A percentile compares a stretch with the other conserved stretches of the same genome.
Evolutionary conservation across 2,329 filamentous ascomycete genomes (phyloP).

Genomic region (Fusarium sulawesiense): DNA sequence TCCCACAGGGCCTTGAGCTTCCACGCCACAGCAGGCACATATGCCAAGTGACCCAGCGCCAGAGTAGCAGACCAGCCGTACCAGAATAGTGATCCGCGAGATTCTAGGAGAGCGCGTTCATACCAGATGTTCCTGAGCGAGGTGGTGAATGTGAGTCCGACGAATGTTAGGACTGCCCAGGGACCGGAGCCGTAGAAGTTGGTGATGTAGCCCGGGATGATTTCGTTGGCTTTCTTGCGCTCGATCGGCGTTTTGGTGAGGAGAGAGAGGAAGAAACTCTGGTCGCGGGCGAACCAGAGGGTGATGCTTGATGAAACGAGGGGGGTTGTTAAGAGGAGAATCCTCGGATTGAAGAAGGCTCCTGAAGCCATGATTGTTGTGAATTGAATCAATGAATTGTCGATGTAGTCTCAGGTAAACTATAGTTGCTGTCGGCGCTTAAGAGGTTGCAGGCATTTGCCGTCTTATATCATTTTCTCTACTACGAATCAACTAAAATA

Average conservation of each 20-base stretch:
- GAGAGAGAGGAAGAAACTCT: conserved; percentile 56
- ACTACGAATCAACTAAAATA: neutral
- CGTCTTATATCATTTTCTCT: conserved; percentile 7
- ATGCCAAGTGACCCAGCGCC: conserved; percentile 50
- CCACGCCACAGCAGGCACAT: conserved; percentile 50
- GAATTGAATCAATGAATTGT: neutral
- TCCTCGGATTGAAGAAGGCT: conserved; percentile 53
- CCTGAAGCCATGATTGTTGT: conserved; percentile 51
- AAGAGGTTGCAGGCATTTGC: neutral
- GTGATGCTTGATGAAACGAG: conserved; percentile 61
- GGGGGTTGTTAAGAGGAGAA: conserved; percentile 56
- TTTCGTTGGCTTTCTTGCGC: conserved; percentile 47
- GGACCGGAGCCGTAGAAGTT: conserved; percentile 55
- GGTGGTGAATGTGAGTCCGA: conserved; percentile 51
- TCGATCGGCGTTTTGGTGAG: conserved; percentile 49
- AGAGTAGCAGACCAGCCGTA: conserved; percentile 50
- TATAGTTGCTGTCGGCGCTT: neutral
- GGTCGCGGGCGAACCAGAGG: conserved; percentile 59
- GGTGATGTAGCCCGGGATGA: conserved; percentile 58
- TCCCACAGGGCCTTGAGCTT: conserved; percentile 49
- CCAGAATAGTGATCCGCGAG: conserved; percentile 46
- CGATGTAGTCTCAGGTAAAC: neutral
- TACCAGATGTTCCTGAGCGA: conserved; percentile 45
- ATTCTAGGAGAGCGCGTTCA: conserved; percentile 38
- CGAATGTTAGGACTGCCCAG: conserved; percentile 49